Evolutionary conservation across 371 early-diverging fungal species (phyloP).

Genomic region (Apophysomyces trapeziformis): DNA sequence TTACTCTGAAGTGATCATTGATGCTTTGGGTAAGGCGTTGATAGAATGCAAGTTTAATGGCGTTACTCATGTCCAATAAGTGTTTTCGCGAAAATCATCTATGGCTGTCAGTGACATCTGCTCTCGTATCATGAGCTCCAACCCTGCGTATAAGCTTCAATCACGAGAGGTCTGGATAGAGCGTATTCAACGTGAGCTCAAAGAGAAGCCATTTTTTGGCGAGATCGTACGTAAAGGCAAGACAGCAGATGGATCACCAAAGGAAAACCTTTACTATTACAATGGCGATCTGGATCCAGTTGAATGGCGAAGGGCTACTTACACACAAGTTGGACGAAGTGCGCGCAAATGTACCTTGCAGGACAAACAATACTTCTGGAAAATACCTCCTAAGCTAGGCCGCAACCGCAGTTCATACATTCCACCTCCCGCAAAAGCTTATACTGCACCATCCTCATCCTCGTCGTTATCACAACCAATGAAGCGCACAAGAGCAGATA

Average conservation of each 20-base stretch:
- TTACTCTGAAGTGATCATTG: slow-evolving; percentile 52
- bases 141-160: slow-evolving; percentile 39
- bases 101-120: slow-evolving; percentile 57
- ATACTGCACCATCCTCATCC: neutral
- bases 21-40: slow-evolving; percentile 44
- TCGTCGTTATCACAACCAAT: neutral
- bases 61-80: slow-evolving; percentile 18
- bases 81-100: slow-evolving; percentile 52
- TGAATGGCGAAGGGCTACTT: slow-evolving; percentile 56
- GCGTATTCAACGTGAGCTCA: slow-evolving; percentile 39
- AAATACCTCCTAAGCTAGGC: slow-evolving; percentile 67
- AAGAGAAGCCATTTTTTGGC: slow-evolving; percentile 54
- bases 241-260: slow-evolving; percentile 66
- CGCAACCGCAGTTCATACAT: slow-evolving; percentile 54
- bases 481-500: slow-evolving; percentile 1
- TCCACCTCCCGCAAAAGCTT: slow-evolving; percentile 44
- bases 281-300: slow-evolving; percentile 63
- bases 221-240: slow-evolving; percentile 69
- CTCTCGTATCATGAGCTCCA: slow-evolving; percentile 46
- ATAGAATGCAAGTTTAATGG: neutral
- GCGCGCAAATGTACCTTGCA: slow-evolving; percentile 69
- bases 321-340: slow-evolving; percentile 62
- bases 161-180: slow-evolving; percentile 41
- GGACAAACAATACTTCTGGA: slow-evolving; percentile 72
- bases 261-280: slow-evolving; percentile 66